Conservation (phyloP, 2,329 filamentous ascomycete genomes). For the Arthrocladium fulminans region DNA sequence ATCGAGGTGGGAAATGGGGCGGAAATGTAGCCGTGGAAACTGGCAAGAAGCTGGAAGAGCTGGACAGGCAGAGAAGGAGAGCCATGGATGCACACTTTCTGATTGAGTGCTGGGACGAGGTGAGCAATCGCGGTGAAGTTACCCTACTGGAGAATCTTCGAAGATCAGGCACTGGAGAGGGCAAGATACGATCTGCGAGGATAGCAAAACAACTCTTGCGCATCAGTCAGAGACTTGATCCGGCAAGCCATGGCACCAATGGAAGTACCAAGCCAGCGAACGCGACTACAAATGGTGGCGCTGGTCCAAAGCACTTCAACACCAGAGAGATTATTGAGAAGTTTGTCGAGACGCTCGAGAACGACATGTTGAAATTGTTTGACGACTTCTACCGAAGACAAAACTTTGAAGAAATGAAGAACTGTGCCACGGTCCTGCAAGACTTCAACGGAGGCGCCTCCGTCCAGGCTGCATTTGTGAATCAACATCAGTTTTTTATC, state of each 20-base stretch:
- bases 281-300: slow-evolving; percentile 44
- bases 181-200: slow-evolving; percentile 86
- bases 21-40: slow-evolving; percentile 92
- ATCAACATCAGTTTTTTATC: slow-evolving; percentile 99
- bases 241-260: slow-evolving; percentile 56
- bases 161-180: slow-evolving; percentile 73
- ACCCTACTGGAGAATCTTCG: slow-evolving; percentile 82
- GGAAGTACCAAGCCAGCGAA: slow-evolving; percentile 28
- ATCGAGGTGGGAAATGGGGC: slow-evolving; percentile 36
- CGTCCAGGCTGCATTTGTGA: slow-evolving; percentile 92
- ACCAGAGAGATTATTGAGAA: slow-evolving; percentile 90
- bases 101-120: slow-evolving; percentile 93
- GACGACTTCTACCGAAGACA: slow-evolving; percentile 92
- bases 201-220: slow-evolving; percentile 89
- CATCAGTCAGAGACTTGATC: slow-evolving; percentile 85
- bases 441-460: slow-evolving; percentile 95
- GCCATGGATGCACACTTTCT: slow-evolving; percentile 91
- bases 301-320: slow-evolving; percentile 42
- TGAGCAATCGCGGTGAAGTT: slow-evolving; percentile 80
- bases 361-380: slow-evolving; percentile 90
- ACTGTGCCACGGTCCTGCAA: slow-evolving; percentile 84
- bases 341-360: slow-evolving; percentile 90
- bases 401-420: slow-evolving; percentile 96
- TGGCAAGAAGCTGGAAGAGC: slow-evolving; percentile 83
- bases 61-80: slow-evolving; percentile 81